Percentiles rank a stretch among this genome's conserved stretches.
phyloP scores from a whole-genome alignment of 1,139 yeast species.

The Protomyces macrosporus region DNA sequence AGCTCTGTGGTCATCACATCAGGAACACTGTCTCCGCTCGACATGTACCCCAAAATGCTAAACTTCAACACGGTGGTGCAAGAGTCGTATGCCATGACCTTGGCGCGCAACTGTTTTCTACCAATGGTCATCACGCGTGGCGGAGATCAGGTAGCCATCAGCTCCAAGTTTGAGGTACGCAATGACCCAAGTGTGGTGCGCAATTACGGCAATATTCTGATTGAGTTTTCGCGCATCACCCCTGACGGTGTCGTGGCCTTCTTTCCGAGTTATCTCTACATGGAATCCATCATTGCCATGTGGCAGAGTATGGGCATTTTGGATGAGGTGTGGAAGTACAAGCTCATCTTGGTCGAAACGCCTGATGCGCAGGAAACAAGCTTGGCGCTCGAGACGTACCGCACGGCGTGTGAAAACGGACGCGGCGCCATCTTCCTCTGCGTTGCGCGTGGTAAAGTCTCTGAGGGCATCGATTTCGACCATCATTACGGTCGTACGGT shows the following conservation, averaged over 20 bases:
- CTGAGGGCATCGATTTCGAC: conserved; percentile 98
- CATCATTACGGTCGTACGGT: conserved; percentile 98
- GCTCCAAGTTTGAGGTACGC: conserved; percentile 92
- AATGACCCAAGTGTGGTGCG: conserved; percentile 97
- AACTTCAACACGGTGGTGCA: conserved; percentile 91
- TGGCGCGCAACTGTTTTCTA: conserved; percentile 83
- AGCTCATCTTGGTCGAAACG: conserved; percentile 90
- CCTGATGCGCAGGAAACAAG: conserved; percentile 99
- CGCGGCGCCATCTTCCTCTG: conserved; percentile 93
- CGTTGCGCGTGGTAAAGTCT: conserved; percentile 97
- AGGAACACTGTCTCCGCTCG: conserved; percentile 96
- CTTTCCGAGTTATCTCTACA: conserved; percentile 90
- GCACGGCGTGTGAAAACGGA: conserved; percentile 96
- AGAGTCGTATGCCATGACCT: conserved; percentile 92
- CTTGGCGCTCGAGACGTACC: conserved; percentile 85
- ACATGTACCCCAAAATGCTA: conserved; percentile 97
- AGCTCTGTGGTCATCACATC: conserved; percentile 93
- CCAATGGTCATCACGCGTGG: conserved; percentile 97
- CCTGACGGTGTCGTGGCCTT: conserved; percentile 98
- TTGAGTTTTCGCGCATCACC: conserved; percentile 88
- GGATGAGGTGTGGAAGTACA: conserved; percentile 98
- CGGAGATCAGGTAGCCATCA: conserved; percentile 92
- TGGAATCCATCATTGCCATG: conserved; percentile 86
- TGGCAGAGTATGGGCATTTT: conserved; percentile 98
- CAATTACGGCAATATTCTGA: conserved; percentile 84